Evolutionary conservation across 1,284 basidiomycete species (phyloP), one percentile per base, ranked within the genome.

Genomic region (Rhodotorula glutinis): DNA sequence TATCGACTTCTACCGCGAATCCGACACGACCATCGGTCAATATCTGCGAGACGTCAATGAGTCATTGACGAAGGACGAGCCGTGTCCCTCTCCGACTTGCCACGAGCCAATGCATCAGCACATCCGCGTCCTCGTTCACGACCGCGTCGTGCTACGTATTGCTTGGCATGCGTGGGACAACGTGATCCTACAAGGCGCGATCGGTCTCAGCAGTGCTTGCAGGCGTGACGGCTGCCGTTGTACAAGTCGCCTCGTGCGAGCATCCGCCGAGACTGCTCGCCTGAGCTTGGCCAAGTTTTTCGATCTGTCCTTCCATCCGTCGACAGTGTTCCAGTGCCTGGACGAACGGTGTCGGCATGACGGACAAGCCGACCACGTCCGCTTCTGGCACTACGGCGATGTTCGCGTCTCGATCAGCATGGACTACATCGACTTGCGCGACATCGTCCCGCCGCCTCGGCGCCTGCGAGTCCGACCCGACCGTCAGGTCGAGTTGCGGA

Each of bases 21-120:
- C 91, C 70, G 95, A 98, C 78, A 87, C 86, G 77, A 93, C 95
- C 2, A 84, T 98, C 8, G 92, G 92, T 0, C 91, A 93, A 76
- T 96, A 89, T 79, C 88, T 98, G 70, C 40, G 41, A 23, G 21
- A 40, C 2, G 91, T 94, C 74, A 86, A 88, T 53, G 85, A 86
- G 0, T 86, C 88, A 46, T 83, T 83, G 60, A 90, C 92, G 52
- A 87, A 85, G 2, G 79, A 88, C 13, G 83, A 85, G 33, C 73
- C 76, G 40, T 98, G 96, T 76, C 82, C 85, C 1, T 88, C 87
- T 56, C 92, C 91, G 77, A 85, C 85, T 1, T 98, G 95, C 76
- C 87, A 89, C 63, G 85, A 90, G 70, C 86, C 90, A 29, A 82
- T 89, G 58, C 84, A 90, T 27, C 85, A 88, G 8, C 95, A 99